Evolutionary conservation across 805 yeast genomes (phyloP).

Genomic region (Candida montana): DNA sequence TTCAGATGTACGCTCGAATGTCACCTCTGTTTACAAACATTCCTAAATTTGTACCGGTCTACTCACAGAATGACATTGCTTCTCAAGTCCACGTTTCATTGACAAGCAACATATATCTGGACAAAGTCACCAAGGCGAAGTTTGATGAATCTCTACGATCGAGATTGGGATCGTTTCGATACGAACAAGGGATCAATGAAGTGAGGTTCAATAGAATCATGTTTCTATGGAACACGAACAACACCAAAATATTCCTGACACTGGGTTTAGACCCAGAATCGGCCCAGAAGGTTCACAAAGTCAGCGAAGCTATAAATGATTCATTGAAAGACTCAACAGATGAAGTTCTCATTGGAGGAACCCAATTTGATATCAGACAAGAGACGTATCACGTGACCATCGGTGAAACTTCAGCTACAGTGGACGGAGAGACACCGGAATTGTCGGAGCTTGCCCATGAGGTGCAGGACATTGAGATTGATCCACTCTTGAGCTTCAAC

Average conservation of each 20-base stretch:
- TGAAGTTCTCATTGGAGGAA: background rate
- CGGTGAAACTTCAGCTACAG: conserved; percentile 2
- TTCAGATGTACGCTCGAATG: conserved; percentile 6
- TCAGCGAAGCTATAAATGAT: background rate
- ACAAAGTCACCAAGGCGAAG: background rate
- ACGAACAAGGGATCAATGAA: background rate
- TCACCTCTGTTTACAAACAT: conserved; percentile 5
- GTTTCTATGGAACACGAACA: conserved; percentile 1
- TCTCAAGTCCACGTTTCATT: conserved; percentile 16
- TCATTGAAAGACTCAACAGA: background rate
- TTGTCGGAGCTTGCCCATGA: conserved; percentile 4
- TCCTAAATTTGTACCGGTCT: conserved; percentile 7
- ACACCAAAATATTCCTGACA: conserved; percentile 5
- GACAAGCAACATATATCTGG: conserved; percentile 2
- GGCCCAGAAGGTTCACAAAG: background rate
- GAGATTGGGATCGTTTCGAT: background rate
- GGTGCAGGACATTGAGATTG: conserved; percentile 11
- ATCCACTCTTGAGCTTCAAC: conserved; percentile 5
- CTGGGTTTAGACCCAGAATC: conserved; percentile 2
- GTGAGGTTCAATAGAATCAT: conserved; percentile 5
- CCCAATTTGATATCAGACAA: background rate
- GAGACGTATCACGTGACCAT: conserved; percentile 8
- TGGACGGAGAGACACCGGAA: background rate
- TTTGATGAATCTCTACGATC: background rate
- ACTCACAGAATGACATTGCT: conserved; percentile 2